These are phyloP conservation scores for Cryptosporidium xiaoi DNA, from an alignment of 169 alveolate species.

Conservation along the genomic window DNA sequence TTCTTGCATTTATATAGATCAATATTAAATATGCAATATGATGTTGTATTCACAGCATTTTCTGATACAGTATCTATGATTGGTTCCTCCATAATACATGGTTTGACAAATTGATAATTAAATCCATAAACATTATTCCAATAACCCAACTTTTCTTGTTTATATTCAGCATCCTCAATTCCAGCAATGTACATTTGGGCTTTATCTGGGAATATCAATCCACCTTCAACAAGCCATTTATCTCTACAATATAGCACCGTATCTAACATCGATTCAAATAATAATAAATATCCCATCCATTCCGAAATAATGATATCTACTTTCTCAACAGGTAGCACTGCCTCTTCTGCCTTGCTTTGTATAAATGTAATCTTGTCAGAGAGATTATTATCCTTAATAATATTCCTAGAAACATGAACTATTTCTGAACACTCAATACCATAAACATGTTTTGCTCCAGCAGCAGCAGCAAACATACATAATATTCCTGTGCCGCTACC, in stretches of 20 bases:
- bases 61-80: constrained; percentile 92
- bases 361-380: constrained; percentile 91
- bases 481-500: constrained; percentile 99
- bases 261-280: constrained; percentile 97
- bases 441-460: constrained; percentile 98
- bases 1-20: constrained; percentile 91
- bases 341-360: constrained; percentile 96
- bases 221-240: constrained; percentile 94
- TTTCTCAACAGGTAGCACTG: constrained; percentile 92
- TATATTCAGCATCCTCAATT: constrained; percentile 96
- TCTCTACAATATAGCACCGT: constrained; percentile 96
- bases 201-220: constrained; percentile 96
- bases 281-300: constrained; percentile 99
- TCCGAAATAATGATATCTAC: constrained; percentile 98
- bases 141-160: constrained; percentile 91
- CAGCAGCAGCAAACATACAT: constrained; percentile 95
- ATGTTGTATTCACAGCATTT: constrained; percentile 86
- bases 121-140: constrained; percentile 97
- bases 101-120: constrained; percentile 91
- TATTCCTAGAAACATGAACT: constrained; percentile 90
- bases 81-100: constrained; percentile 93
- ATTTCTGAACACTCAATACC: constrained; percentile 98
- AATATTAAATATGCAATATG: constrained; percentile 87
- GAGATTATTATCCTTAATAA: constrained; percentile 90
- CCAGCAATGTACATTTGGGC: constrained; percentile 94